Conservation (phyloP, 306 rosid species). For the Bauhinia variegata region DNA sequence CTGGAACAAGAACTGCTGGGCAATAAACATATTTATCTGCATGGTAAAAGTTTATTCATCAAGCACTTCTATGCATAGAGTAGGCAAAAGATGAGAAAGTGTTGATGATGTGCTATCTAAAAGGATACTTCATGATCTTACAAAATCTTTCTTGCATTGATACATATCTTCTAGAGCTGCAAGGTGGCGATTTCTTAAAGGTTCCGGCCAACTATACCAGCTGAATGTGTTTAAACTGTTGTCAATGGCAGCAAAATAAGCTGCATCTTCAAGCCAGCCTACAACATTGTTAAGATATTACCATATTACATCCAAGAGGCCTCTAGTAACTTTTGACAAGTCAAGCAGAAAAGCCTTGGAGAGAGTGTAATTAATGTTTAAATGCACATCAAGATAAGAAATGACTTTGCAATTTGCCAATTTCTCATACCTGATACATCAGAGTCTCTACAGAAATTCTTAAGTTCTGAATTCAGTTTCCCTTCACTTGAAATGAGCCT, state of each 20-base stretch:
- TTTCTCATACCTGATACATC: conserved; percentile 59
- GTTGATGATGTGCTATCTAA: conserved; percentile 32
- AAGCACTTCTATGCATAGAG: conserved; percentile 35
- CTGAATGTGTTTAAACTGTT: conserved; percentile 62
- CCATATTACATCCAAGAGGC: conserved; percentile 30
- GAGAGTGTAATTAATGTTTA: not conserved
- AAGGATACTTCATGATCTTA: conserved; percentile 55
- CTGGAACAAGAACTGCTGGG: conserved; percentile 92
- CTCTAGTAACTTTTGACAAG: conserved; percentile 22
- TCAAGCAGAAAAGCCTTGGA: conserved; percentile 9
- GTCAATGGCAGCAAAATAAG: conserved; percentile 96
- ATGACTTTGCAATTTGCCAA: conserved; percentile 22
- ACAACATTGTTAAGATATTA: conserved; percentile 39
- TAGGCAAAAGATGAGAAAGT: conserved; percentile 18
- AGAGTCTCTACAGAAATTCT: conserved; percentile 71
- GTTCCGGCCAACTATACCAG: conserved; percentile 95
- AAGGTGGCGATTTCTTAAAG: conserved; percentile 84
- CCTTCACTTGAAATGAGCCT: conserved; percentile 83
- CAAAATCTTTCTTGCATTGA: conserved; percentile 70
- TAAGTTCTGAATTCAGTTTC: conserved; percentile 70
- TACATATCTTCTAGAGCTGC: conserved; percentile 75
- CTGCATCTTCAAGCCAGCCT: conserved; percentile 99
- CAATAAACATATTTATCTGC: conserved; percentile 84
- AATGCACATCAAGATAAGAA: not conserved
- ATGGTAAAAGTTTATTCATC: conserved; percentile 41